phyloP scores from a whole-genome alignment of 2,329 filamentous ascomycete genomes.

The Geoglossum cookeanum region DNA sequence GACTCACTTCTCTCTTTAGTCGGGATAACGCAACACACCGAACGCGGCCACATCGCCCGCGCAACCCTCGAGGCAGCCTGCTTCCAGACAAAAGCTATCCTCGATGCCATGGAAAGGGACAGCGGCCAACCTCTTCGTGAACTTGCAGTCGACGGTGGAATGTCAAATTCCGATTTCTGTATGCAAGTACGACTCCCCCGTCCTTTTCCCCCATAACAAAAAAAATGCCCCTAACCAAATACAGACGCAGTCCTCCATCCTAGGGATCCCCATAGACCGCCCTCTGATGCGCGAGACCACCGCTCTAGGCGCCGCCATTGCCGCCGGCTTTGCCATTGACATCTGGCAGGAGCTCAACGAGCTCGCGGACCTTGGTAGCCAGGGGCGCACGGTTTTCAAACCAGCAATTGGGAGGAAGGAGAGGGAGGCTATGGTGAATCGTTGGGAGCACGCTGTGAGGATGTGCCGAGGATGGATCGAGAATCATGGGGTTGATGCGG shows the following conservation, averaged over 20 bases:
- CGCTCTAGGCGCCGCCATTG: slow-evolving; percentile 71
- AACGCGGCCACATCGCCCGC: slow-evolving; percentile 69
- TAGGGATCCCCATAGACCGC: slow-evolving; percentile 63
- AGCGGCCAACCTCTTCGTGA: slow-evolving; percentile 55
- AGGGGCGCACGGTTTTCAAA: slow-evolving; percentile 49
- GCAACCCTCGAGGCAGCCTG: slow-evolving; percentile 82
- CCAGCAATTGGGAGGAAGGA: slow-evolving; percentile 42
- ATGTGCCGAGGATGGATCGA: slow-evolving; percentile 59
- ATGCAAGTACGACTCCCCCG: slow-evolving; percentile 43
- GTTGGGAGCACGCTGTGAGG: slow-evolving; percentile 59
- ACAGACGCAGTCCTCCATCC: slow-evolving; percentile 68
- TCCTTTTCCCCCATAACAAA: not conserved
- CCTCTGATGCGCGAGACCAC: slow-evolving; percentile 84
- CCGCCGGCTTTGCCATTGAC: slow-evolving; percentile 65
- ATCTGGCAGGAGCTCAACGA: slow-evolving; percentile 63
- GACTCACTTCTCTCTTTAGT: slow-evolving; percentile 24
- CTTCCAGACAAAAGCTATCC: slow-evolving; percentile 81
- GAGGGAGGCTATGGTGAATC: slow-evolving; percentile 43
- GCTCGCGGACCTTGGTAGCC: slow-evolving; percentile 51
- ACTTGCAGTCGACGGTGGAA: slow-evolving; percentile 71
- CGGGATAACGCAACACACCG: slow-evolving; percentile 69
- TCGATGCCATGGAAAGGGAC: slow-evolving; percentile 81
- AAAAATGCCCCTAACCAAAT: not conserved
- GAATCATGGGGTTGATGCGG: slow-evolving; percentile 4
- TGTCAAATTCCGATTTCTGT: slow-evolving; percentile 72